Base-by-base conservation (phyloP, 352 stramenopile genomes). In the Halophytophthora polymorphica region DNA sequence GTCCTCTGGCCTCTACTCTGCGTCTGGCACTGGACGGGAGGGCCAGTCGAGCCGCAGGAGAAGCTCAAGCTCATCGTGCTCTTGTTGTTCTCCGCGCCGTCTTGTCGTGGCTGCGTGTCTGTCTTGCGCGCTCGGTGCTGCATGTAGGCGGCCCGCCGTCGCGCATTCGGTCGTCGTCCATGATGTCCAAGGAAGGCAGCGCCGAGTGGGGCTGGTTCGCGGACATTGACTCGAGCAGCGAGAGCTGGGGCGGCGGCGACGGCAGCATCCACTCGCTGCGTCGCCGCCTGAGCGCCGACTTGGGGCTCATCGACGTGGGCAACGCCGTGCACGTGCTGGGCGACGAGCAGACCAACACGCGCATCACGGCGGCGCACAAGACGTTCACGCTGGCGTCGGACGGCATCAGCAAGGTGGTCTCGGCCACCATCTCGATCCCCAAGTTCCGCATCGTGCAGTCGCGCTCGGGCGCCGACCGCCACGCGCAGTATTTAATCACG, bases 391-490 rank as follows among this genome's bases (percentile, higher is more conserved):
- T 93, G 51, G 48, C 63, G 25, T 69, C 77, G 39, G 82, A 93
- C 65, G 82, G 84, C 21, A 89, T 83, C 59, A 73, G 66, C 50
- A 89, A 86, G 35, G 84, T 94, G 15, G 80, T 89, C 15, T 89
- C 82, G 12, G 79, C 80, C 2, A 87, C 82, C 0, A 65, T 94
- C 10, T 84, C 84, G 31, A 94, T 94, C 46, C 84, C 82, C 37
- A 94, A 94, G 61, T 94, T 94, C 53, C 82, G 84, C 58, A 94
- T 94, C 33, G 84, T 94, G 34, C 84, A 94, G 66, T 86, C 82
- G 11, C 77, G 84, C 39, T 79, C 82, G 0, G 84, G 84, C 29
- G 70, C 78, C 15, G 84, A 94, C 49, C 82, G 84, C 48, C 84
- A 94, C 43, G 84, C 84, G 54, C 82, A 94, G 60, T 94, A 94